A percentile compares a stretch with the other conserved stretches of the same genome.
Conservation (phyloP, 768 basidiomycete genomes). For the Termitomyces sp. region DNA sequence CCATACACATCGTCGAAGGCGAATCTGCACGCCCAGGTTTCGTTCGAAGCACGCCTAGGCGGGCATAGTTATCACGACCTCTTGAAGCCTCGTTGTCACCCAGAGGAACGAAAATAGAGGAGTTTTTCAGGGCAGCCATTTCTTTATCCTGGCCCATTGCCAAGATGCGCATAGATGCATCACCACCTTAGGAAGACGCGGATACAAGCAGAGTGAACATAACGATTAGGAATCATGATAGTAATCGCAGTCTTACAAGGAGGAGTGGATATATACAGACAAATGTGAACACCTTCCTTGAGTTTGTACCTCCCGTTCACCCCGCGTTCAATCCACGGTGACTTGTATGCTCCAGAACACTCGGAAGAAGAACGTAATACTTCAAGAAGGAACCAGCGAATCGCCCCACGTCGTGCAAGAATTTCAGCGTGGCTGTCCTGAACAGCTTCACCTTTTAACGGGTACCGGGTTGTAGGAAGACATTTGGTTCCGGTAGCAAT, state of each 20-base stretch:
- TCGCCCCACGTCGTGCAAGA: slow-evolving; percentile 73
- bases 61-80: slow-evolving; percentile 76
- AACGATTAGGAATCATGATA: neutral
- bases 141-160: slow-evolving; percentile 68
- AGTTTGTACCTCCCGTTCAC: slow-evolving; percentile 39
- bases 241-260: slow-evolving; percentile 36
- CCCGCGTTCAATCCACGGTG: slow-evolving; percentile 43
- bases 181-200: slow-evolving; percentile 56
- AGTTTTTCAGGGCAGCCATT: slow-evolving; percentile 67
- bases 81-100: slow-evolving; percentile 43
- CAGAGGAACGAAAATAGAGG: slow-evolving; percentile 27
- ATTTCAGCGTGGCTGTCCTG: slow-evolving; percentile 94
- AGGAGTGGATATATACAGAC: slow-evolving; percentile 67
- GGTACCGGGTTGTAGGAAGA: slow-evolving; percentile 57
- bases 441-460: slow-evolving; percentile 67
- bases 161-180: slow-evolving; percentile 79
- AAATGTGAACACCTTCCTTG: slow-evolving; percentile 40
- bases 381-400: slow-evolving; percentile 80
- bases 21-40: slow-evolving; percentile 94
- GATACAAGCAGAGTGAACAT: slow-evolving; percentile 4
- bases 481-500: slow-evolving; percentile 85
- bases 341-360: slow-evolving; percentile 22
- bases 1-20: slow-evolving; percentile 77
- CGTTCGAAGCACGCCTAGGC: slow-evolving; percentile 77
- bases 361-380: slow-evolving; percentile 28